phyloP scores from a whole-genome alignment of 371 early-diverging fungal genomes.

The Capillidium rhysosporum region DNA sequence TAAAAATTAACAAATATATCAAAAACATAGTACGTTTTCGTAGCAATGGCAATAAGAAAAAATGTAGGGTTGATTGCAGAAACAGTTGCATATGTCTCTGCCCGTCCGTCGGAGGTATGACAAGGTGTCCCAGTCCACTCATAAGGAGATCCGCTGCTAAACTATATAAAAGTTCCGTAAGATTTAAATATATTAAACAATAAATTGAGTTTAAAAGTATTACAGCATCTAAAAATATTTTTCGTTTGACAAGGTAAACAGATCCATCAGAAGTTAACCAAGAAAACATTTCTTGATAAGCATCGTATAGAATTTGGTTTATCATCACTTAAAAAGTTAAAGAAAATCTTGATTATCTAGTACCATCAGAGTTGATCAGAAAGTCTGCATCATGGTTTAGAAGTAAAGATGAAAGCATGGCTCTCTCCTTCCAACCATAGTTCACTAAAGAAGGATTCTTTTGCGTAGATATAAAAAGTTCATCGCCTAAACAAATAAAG shows the following conservation, averaged over 20 bases:
- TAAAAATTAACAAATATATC: not conserved
- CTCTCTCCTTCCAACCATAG: conserved; percentile 6
- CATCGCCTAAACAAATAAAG: conserved; percentile 1
- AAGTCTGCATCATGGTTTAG: not conserved
- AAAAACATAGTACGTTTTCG: not conserved
- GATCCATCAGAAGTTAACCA: conserved; percentile 2
- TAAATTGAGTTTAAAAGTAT: not conserved
- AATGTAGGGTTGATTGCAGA: not conserved
- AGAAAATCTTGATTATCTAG: not conserved
- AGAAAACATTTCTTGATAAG: not conserved
- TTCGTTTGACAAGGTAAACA: not conserved
- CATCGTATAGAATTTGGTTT: not conserved
- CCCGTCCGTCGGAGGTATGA: not conserved
- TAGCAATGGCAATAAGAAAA: conserved; percentile 1
- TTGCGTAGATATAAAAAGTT: conserved; percentile 1
- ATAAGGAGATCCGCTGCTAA: conserved; percentile 2
- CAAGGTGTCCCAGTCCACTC: not conserved
- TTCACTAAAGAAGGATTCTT: not conserved
- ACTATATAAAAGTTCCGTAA: not conserved
- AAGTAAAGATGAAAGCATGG: not conserved
- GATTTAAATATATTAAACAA: too few relatives aligned
- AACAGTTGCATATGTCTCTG: not conserved
- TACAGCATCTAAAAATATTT: not conserved
- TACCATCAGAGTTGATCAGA: not conserved
- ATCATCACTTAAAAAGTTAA: not conserved